Conservation (phyloP, 768 basidiomycete species). For the Solioccasus polychromus region DNA sequence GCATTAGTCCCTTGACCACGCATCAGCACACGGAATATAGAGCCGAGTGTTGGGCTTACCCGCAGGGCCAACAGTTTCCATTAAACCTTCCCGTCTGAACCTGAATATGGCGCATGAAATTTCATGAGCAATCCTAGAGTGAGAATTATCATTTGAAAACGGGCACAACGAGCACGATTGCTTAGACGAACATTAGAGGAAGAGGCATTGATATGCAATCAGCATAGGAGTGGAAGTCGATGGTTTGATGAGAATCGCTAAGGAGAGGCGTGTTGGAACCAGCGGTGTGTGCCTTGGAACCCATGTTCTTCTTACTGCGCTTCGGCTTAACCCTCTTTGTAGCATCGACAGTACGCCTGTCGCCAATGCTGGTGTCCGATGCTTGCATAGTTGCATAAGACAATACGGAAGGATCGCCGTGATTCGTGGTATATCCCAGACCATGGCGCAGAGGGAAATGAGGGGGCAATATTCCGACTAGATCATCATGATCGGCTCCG, state of each 20-base stretch:
- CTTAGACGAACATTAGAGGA: constrained; percentile 69
- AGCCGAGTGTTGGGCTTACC: constrained; percentile 38
- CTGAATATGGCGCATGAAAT: constrained; percentile 64
- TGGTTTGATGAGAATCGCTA: constrained; percentile 46
- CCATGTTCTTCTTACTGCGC: constrained; percentile 59
- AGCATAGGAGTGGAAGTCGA: constrained; percentile 59
- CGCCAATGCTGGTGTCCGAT: constrained; percentile 23
- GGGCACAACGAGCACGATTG: too few relatives aligned
- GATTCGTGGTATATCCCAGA: constrained; percentile 37
- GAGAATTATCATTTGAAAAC: too few relatives aligned
- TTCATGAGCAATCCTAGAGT: constrained; percentile 74
- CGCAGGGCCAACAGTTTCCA: constrained; percentile 90
- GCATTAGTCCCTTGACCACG: constrained; percentile 64
- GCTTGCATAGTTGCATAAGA: constrained; percentile 45
- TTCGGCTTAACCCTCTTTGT: constrained; percentile 71
- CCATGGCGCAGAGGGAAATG: constrained; percentile 52
- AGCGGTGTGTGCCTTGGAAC: constrained; percentile 11
- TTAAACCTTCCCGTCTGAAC: constrained; percentile 75
- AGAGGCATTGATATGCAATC: constrained; percentile 69
- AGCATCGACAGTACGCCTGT: constrained; percentile 39
- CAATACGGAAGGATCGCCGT: constrained; percentile 24
- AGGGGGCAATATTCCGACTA: constrained; percentile 60
- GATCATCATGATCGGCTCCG: constrained; percentile 68
- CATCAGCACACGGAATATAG: background rate
- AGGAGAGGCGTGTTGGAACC: constrained; percentile 63